phyloP scores from a whole-genome alignment of 306 rosid genomes.

The Acacia crassicarpa region DNA sequence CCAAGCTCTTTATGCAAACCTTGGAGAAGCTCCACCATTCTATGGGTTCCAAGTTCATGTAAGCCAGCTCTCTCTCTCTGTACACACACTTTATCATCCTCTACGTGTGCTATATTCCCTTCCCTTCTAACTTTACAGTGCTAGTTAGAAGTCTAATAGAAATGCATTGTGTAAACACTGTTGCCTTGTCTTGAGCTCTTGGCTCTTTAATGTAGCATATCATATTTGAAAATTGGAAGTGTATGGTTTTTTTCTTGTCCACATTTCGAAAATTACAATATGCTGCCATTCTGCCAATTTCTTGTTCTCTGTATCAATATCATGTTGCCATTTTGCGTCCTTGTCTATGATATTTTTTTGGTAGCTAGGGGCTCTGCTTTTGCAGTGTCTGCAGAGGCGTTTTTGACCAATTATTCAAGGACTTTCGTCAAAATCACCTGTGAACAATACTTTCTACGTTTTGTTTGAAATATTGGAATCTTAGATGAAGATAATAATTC shows the following conservation, averaged over 20 bases:
- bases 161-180: constrained; percentile 14
- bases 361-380: background rate
- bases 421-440: background rate
- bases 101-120: background rate
- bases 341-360: background rate
- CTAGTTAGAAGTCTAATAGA: background rate
- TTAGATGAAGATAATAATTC: background rate
- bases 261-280: constrained; percentile 15
- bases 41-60: constrained; percentile 91
- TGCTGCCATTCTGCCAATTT: background rate
- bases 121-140: background rate
- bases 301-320: background rate
- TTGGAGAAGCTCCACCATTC: constrained; percentile 74
- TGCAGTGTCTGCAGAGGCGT: constrained; percentile 14
- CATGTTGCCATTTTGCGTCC: background rate
- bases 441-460: background rate
- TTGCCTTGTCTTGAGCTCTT: background rate
- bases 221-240: background rate
- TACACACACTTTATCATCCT: background rate
- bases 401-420: background rate
- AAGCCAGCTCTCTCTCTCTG: constrained; percentile 11
- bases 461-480: background rate
- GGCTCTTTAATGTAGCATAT: background rate
- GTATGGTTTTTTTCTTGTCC: background rate
- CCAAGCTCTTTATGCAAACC: constrained; percentile 57